Conservation (phyloP, 2,329 filamentous ascomycete species). For the Hypoxylon sp. region DNA sequence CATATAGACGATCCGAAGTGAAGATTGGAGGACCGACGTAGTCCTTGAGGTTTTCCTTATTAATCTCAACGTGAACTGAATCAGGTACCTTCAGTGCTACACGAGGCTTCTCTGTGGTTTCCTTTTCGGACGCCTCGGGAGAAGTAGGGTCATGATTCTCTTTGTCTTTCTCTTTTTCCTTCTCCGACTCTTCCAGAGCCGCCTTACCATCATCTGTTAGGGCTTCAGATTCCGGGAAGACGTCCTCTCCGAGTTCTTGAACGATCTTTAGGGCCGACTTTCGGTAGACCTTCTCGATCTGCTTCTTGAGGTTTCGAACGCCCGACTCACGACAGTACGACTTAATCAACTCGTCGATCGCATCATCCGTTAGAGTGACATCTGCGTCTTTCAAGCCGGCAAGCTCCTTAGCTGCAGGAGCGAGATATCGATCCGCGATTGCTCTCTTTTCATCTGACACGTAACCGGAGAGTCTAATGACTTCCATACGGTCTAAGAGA, state of each 20-base stretch:
- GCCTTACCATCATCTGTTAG: conserved; percentile 88
- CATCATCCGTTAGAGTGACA: conserved; percentile 86
- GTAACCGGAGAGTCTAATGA: conserved; percentile 96
- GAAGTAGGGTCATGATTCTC: conserved; percentile 54
- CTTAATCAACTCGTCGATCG: conserved; percentile 97
- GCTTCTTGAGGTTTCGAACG: conserved; percentile 98
- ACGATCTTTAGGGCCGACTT: conserved; percentile 98
- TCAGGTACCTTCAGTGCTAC: conserved; percentile 87
- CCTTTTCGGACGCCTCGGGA: conserved; percentile 66
- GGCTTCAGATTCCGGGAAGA: conserved; percentile 82
- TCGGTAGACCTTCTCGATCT: conserved; percentile 98
- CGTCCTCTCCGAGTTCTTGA: conserved; percentile 90
- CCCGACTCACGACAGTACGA: conserved; percentile 98
- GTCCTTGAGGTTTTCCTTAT: conserved; percentile 92
- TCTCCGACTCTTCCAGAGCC: conserved; percentile 78
- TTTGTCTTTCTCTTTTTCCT: conserved; percentile 76
- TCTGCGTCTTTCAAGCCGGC: conserved; percentile 92
- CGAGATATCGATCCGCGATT: conserved; percentile 93
- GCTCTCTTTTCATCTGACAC: conserved; percentile 99
- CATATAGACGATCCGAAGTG: conserved; percentile 95
- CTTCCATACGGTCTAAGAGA: conserved; percentile 95
- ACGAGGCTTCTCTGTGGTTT: conserved; percentile 79
- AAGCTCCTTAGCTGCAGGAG: conserved; percentile 93
- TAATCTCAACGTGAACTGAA: conserved; percentile 86
- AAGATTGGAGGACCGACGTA: conserved; percentile 97